Percentiles rank a stretch among this genome's conserved stretches.
phyloP scores from a whole-genome alignment of 192 early-diverging fungal species.

The Mycoemilia scoparia region DNA sequence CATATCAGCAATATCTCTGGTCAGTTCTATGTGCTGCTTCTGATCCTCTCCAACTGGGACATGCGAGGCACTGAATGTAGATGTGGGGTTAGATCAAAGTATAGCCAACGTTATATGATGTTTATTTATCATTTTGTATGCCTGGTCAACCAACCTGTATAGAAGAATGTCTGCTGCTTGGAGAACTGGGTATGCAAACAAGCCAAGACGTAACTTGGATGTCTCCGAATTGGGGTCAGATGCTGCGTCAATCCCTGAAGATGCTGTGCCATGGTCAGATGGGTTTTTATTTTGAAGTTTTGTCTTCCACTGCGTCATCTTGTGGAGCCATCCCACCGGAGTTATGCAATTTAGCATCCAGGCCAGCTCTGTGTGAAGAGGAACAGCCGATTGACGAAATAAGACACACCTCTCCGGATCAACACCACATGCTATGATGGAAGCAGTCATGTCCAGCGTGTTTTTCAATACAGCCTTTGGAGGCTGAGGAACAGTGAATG shows the following conservation, averaged over 20 bases:
- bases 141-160: no score
- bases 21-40: constrained; percentile 74
- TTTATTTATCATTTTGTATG: no score
- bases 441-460: constrained; percentile 52
- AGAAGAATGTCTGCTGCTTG: constrained; percentile 84
- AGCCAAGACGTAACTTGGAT: constrained; percentile 28
- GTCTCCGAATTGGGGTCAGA: constrained; percentile 8
- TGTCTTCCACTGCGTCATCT: constrained; percentile 95
- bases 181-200: constrained; percentile 81
- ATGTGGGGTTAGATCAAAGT: no score
- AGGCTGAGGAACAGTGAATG: constrained; percentile 59
- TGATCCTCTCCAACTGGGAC: constrained; percentile 92
- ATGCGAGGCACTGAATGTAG: constrained; percentile 53
- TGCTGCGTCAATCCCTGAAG: constrained; percentile 20
- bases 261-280: not conserved
- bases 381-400: constrained; percentile 70
- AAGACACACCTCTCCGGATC: constrained; percentile 49
- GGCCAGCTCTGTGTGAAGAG: constrained; percentile 57
- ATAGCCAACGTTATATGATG: no score
- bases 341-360: constrained; percentile 82
- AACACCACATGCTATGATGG: constrained; percentile 70
- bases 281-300: constrained; percentile 16
- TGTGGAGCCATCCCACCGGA: constrained; percentile 68
- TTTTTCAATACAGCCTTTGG: constrained; percentile 41
- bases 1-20: constrained; percentile 51